Percentiles rank a stretch among this genome's conserved stretches.
phyloP scores from a whole-genome alignment of 2,329 filamentous ascomycete species.

The Aspergillus piperis region DNA sequence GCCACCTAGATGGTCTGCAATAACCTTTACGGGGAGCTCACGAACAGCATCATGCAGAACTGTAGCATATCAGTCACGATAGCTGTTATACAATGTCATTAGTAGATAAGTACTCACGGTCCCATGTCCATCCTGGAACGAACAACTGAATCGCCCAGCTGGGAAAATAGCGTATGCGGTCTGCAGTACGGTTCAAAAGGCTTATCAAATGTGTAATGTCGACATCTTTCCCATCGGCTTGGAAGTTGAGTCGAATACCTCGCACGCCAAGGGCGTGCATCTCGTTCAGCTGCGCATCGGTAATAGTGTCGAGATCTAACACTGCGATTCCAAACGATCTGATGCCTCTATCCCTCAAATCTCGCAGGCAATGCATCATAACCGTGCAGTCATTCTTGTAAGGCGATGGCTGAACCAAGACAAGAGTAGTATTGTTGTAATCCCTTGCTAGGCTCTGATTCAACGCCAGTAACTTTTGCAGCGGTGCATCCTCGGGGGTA shows the following conservation, averaged over 20 bases:
- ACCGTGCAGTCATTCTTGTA: constrained; percentile 3
- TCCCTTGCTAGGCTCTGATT: not conserved
- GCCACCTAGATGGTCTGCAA: constrained; percentile 7
- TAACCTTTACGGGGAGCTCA: not conserved
- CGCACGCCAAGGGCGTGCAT: not conserved
- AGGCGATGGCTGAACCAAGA: constrained; percentile 4
- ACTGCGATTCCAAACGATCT: not conserved
- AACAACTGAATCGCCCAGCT: constrained; percentile 10
- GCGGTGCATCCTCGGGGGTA: not conserved
- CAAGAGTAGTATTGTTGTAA: not conserved
- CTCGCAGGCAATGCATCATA: constrained; percentile 1
- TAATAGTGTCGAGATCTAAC: not conserved
- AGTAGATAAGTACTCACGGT: not conserved
- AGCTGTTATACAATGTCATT: not conserved
- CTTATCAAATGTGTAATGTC: not conserved
- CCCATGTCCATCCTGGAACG: constrained; percentile 3
- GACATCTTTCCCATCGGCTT: constrained; percentile 3
- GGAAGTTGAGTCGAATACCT: constrained; percentile 4
- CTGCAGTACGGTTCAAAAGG: not conserved
- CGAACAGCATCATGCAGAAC: not conserved
- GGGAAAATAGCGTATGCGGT: not conserved
- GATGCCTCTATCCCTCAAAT: not conserved
- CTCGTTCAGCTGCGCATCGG: not conserved
- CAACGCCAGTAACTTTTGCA: not conserved
- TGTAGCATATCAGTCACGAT: not conserved